Evolutionary conservation across 2,329 filamentous ascomycete genomes (phyloP), one percentile per base, ranked within the genome.

Genomic region (Arthrocladium fulminans): DNA sequence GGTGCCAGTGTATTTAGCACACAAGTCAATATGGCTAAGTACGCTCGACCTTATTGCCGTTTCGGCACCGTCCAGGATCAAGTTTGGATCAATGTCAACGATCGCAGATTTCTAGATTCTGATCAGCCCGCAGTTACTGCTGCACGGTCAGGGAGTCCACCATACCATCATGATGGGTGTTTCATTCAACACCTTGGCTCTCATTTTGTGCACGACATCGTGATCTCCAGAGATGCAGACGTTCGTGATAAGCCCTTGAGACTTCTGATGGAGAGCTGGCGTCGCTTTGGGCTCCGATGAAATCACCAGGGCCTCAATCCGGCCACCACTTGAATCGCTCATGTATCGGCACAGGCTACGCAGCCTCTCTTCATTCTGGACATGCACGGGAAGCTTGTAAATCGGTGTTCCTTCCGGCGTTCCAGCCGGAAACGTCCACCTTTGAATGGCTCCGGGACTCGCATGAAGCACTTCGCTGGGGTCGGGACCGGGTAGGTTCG

Each of bases 381-480:
- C 80, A 65, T 98, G 92, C 20, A 96, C 83, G n/a, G 92, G 92
- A 53, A 98, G 74, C 63, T 94, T 85, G 71, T 94, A 83, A 49
- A 88, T 83, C 39, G 88, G 85, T 49, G 88, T 82, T 59, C 86
- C 84, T 62, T 94, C 88, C 52, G 85, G 81, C 47, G 86, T 86
- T 62, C 86, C 88, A 64, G 87, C 86, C 54, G 90, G 85, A 67
- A 95, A 90, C 44, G 88, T 92, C 92, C 92, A 98, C 65, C 87
- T 82, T 57, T 90, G 79, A 56, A 94, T 82, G 52, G 90, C 89
- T 59, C 88, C 86, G 50, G 82, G 80, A 55, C 86, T 95, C 55
- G 90, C 88, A 70, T 96, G 90, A 52, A 97, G 79, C 61, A 98
- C 87, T 67, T 97, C 89, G 67, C 96, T 88, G 58, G 85, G 85